Evolutionary conservation across 1,284 basidiomycete genomes (phyloP), one percentile per base, ranked within the genome.

Genomic region (Porogramme epimiltina): DNA sequence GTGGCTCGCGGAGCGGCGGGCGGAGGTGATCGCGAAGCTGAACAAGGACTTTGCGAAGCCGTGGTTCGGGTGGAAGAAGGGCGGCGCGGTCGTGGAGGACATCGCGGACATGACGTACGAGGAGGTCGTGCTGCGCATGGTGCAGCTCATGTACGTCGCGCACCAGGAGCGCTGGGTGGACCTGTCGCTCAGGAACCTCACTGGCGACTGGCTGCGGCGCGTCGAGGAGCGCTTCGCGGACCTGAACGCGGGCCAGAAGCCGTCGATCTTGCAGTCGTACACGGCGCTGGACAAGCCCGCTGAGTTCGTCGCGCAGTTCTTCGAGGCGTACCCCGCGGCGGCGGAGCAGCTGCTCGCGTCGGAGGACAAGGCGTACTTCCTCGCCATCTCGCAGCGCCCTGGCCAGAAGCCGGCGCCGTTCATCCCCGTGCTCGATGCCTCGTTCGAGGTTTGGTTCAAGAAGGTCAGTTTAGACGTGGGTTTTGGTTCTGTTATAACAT

Each of bases 371-470:
- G 90, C 93, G 0, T 99, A 87, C 77, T 98, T 99, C 85, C 82
- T 99, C 42, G 89, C 91, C 34, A 96, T 99, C 66, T 82, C 91
- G 39, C 95, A 98, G 72, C 84, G 97, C 49, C 93, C 93, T 15
- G 93, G 93, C 15, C 96, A 99, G 79, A 99, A 99, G 78, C 97
- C 97, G 0, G 95, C 91, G 8, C 97, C 96, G 1, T 99, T 98
- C 80, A 98, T 99, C 63, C 95, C 96, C n/a, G 87, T 98, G 45
- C 82, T 99, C 43, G 95, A 98, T 71, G 84, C 86, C 22, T 85
- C 74, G 61, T 98, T 99, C 69, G 93, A 96, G 70, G 93, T 98
- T 49, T 98, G 95, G 94, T 98, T 98, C 78, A 98, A 98, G 82
- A 97, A 97, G 85, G 91, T 90, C 55, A 23, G 77, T 62, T 2